phyloP scores from a whole-genome alignment of 176 grass and related monocot species.

The Eremochloa ophiuroides region DNA sequence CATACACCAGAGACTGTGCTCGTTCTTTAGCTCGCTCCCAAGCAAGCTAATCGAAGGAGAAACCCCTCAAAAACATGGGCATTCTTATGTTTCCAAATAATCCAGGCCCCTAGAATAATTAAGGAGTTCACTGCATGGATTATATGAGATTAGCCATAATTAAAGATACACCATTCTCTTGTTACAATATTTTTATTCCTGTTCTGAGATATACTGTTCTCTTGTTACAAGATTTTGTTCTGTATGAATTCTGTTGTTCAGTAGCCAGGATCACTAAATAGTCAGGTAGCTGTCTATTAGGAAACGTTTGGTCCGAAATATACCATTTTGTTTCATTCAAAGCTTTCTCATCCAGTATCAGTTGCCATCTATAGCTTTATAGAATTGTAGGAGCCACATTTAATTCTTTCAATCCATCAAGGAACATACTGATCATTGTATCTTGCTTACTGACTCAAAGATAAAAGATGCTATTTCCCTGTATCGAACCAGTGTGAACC shows the following conservation, averaged over 20 bases:
- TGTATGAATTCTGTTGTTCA: background rate
- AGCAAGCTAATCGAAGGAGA: too few relatives aligned
- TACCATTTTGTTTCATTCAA: background rate
- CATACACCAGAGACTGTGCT: too few relatives aligned
- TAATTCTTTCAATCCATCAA: background rate
- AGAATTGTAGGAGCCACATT: background rate
- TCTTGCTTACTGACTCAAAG: background rate
- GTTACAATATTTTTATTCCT: background rate
- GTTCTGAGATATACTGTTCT: too few relatives aligned
- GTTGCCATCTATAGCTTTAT: background rate
- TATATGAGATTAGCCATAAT: background rate
- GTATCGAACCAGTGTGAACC: background rate
- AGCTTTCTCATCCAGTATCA: background rate
- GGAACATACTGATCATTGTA: background rate
- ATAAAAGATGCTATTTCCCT: background rate
- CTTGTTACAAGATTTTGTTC: background rate
- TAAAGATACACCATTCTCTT: background rate
- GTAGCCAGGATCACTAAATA: background rate
- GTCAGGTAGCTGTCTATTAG: background rate
- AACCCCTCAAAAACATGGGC: too few relatives aligned
- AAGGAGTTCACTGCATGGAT: too few relatives aligned
- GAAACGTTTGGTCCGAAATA: background rate
- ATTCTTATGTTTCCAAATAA: too few relatives aligned
- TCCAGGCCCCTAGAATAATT: too few relatives aligned
- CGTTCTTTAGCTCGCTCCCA: too few relatives aligned